Base-by-base conservation (phyloP, 176 grass and related monocot species). In the Lolium multiflorum region DNA sequence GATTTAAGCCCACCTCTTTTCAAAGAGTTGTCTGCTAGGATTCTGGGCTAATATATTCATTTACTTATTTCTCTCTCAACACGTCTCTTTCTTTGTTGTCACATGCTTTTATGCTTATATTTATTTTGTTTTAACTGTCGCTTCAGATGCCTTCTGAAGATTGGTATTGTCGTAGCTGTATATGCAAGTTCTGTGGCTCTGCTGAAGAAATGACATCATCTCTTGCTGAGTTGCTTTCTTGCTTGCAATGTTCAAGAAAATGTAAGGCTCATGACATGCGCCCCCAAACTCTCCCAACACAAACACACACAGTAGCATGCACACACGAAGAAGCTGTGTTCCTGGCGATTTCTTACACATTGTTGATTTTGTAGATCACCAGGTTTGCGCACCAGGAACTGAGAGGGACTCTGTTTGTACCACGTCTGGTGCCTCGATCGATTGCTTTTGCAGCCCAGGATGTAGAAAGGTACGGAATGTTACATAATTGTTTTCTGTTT, bases 121-220 rank as follows among this genome's bases (percentile, higher is more conserved):
- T 84, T 88, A 68, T 35, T 88, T 80, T 87, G 47, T 80, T 49
- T 37, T 28, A 69, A 84, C 75, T 90, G 18, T 31, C 11, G 84
- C 69, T 89, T 78, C 89, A 98, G 97, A 93, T 94, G 79, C 93
- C 97, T 52, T 26, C 76, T 67, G 97, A 90, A 83, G 92, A 90
- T 85, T 98, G 97, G 97, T 86, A 90, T 82, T 98, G 97, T 87
- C 88, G 83, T 78, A 98, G 89, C 82, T 98, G 97, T 81, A 71
- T 81, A 73, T 98, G 97, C 83, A 98, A 88, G 81, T 98, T 94
- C 59, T 98, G 97, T 72, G 80, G 90, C 76, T 95, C 78, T 86
- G 66, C 62, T 68, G 83, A 84, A 83, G 89, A 92, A 91, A 83
- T 17, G 59, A 68, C 66, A 71, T 28, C 66, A 59, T 82, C 82